Evolutionary conservation across 371 early-diverging fungal genomes (phyloP).

Genomic region (Apophysomyces sp.): DNA sequence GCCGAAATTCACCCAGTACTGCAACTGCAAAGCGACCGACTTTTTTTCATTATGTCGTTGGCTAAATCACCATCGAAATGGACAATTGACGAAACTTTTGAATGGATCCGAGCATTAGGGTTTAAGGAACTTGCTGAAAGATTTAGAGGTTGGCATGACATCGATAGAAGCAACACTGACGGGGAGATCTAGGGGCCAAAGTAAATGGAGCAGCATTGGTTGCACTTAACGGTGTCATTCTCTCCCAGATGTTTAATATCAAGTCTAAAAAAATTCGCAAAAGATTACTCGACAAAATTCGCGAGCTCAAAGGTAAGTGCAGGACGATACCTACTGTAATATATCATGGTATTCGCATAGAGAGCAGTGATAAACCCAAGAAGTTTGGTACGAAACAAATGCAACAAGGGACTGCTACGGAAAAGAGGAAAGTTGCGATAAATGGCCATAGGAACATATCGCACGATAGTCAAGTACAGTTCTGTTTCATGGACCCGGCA

Average conservation of each 20-base stretch:
- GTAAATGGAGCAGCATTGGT: neutral
- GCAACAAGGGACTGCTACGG: too few relatives aligned
- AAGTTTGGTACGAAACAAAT: too few relatives aligned
- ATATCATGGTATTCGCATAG: too few relatives aligned
- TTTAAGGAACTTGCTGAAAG: neutral
- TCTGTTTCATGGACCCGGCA: neutral
- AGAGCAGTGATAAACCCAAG: too few relatives aligned
- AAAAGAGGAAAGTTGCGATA: neutral
- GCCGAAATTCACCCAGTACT: too few relatives aligned
- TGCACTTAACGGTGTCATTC: neutral
- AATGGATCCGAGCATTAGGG: neutral
- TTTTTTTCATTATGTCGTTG: too few relatives aligned
- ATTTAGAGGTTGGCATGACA: neutral
- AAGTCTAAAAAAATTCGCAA: neutral
- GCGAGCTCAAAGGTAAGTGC: too few relatives aligned
- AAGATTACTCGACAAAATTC: neutral
- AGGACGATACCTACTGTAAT: too few relatives aligned
- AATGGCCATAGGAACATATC: too few relatives aligned
- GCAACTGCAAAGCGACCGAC: too few relatives aligned
- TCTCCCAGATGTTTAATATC: neutral
- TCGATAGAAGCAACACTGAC: neutral
- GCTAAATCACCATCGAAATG: neutral
- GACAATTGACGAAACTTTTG: neutral
- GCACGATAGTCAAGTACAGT: too few relatives aligned
- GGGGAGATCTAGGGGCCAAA: neutral